Evolutionary conservation across 75 land plant species (phyloP).

Genomic region (Ceratopteris richardii): DNA sequence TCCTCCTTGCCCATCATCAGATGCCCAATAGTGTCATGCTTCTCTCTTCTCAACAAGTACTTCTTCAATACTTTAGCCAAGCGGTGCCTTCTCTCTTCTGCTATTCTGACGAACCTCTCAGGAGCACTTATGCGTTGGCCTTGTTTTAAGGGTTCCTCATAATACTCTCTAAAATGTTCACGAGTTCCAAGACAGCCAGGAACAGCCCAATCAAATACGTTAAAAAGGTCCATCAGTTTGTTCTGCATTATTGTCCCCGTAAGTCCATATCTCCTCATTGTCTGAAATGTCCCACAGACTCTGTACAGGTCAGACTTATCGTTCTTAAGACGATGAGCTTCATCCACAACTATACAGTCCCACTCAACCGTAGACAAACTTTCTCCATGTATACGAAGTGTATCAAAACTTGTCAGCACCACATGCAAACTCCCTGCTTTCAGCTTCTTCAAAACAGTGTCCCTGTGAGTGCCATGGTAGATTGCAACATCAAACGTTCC

Average conservation of each 20-base stretch:
- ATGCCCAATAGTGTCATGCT: conserved; percentile 94
- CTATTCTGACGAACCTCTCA: conserved; percentile 58
- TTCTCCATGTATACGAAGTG: conserved; percentile 62
- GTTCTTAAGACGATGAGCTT: conserved; percentile 94
- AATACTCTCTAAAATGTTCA: conserved; percentile 80
- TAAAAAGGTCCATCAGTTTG: conserved; percentile 79
- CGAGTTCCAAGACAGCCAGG: conserved; percentile 81
- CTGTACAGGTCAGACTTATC: conserved; percentile 83
- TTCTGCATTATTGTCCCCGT: conserved; percentile 98
- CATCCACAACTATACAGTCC: conserved; percentile 89
- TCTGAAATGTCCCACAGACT: conserved; percentile 52
- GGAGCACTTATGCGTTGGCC: conserved; percentile 93
- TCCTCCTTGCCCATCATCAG: conserved; percentile 96
- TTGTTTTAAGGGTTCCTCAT: conserved; percentile 90
- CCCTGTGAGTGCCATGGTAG: conserved; percentile 83
- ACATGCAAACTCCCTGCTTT: conserved; percentile 49
- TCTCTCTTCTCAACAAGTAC: conserved; percentile 74
- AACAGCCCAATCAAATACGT: conserved; percentile 86
- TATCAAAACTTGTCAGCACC: conserved; percentile 87
- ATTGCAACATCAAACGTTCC: conserved; percentile 57
- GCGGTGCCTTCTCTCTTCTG: conserved; percentile 68
- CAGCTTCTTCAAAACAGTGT: conserved; percentile 56
- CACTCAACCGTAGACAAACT: conserved; percentile 48
- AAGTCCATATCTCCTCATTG: conserved; percentile 69
- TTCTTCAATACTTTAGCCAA: conserved; percentile 50